Base-by-base conservation (phyloP, 2,329 filamentous ascomycete species). In the Neospermospora avenae region DNA sequence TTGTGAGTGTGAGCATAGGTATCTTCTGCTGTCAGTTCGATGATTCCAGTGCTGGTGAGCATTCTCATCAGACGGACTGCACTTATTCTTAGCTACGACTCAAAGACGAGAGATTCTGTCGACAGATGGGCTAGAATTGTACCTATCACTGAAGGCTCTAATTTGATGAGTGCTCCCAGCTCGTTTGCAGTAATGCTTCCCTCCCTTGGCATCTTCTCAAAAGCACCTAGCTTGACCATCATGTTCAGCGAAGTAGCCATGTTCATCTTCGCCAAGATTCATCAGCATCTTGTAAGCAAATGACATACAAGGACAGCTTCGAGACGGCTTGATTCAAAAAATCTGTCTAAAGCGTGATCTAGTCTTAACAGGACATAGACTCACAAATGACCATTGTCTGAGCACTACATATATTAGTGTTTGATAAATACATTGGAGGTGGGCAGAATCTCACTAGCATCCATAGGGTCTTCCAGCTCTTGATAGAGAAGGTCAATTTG, bases 171-270 rank as follows among this genome's bases (percentile, higher is more conserved):
- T 16, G 25, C 22, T 14, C 60, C 59, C n/a, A 68, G 58, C n/a
- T 67, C 66, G 44, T 51, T 60, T 8, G 64, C 61, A 22, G 65
- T 60, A 39, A 64, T 64, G 35, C 57, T 59, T 11, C 66, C 63
- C 20, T 67, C 45, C 25, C 58, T 62, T 28, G 66, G 65, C 60
- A 68, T 68, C 39, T 64, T 65, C 20, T 68, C 65, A 37, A 68
- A 68, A 5, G 57, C 63, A 10, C 62, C 66, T 55, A 62, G 54
- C 45, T 64, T 58, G 24, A 64, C 62, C 58, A 68, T 61, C 20
- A 63, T 57, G 44, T 64, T 52, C 48, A 68, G 35, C 16, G 63
- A 57, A 31, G 42, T 28, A 22, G 24, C 42, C 22, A n/a, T 41
- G 13, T 59, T 59, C 49, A 55, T 59, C 57, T 59, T 20, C 13